Evolutionary conservation across 768 basidiomycete genomes (phyloP).

Genomic region (Tephrocybe sp.): DNA sequence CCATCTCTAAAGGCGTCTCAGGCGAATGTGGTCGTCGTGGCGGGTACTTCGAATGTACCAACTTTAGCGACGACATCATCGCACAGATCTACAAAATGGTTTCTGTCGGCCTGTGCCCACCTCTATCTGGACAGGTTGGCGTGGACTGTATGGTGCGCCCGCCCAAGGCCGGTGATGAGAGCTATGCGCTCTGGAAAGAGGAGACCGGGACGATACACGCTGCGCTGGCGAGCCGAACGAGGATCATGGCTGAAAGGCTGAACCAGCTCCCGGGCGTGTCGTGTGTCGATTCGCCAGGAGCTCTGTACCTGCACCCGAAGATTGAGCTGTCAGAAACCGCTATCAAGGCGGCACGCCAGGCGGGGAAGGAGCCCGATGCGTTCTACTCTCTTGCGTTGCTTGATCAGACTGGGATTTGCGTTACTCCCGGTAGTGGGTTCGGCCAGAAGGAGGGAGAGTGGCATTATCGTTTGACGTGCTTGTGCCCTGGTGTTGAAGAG

Average conservation of each 20-base stretch:
- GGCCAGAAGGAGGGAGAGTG: conserved; percentile 89
- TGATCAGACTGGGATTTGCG: conserved; percentile 90
- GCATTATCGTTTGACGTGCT: conserved; percentile 90
- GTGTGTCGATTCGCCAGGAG: conserved; percentile 88
- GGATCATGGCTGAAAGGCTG: conserved; percentile 74
- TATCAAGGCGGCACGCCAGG: conserved; percentile 63
- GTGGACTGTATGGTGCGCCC: conserved; percentile 95
- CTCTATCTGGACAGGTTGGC: conserved; percentile 87
- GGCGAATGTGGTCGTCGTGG: conserved; percentile 98
- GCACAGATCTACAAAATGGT: conserved; percentile 97
- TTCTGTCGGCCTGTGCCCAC: conserved; percentile 85
- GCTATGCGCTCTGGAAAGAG: conserved; percentile 75
- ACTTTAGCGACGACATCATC: conserved; percentile 72
- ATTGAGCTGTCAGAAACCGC: conserved; percentile 75
- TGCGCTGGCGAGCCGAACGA: conserved; percentile 67
- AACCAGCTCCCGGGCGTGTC: conserved; percentile 83
- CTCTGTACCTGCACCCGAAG: conserved; percentile 90
- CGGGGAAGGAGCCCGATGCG: conserved; percentile 81
- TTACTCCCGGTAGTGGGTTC: conserved; percentile 92
- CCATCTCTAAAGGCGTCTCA: conserved; percentile 92
- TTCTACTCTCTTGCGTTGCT: conserved; percentile 85
- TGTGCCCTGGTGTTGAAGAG: conserved; percentile 93
- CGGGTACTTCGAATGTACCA: conserved; percentile 92
- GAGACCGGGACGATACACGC: conserved; percentile 82
- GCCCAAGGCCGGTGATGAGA: conserved; percentile 70